Evolutionary conservation across 1,284 basidiomycete species (phyloP).

Genomic region (Trichosporon faecale): DNA sequence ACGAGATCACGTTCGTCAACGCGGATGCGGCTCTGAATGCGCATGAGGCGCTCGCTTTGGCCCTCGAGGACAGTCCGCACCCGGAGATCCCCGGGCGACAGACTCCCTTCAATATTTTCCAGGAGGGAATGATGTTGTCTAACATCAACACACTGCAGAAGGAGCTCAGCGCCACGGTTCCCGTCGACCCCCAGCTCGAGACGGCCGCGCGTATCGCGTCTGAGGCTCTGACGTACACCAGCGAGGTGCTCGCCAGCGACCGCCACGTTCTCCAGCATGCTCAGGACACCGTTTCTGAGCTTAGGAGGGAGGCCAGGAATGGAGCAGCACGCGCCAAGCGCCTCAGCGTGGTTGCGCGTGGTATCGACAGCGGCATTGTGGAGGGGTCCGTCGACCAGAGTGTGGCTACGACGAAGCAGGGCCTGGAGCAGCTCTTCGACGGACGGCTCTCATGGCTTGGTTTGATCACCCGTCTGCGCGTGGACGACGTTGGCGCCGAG

Average conservation of each 20-base stretch:
- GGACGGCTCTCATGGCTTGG: constrained; percentile 64
- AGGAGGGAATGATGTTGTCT: constrained; percentile 39
- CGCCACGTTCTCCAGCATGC: constrained; percentile 27
- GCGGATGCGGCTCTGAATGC: constrained; percentile 38
- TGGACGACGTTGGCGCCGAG: constrained; percentile 67
- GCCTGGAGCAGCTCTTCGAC: constrained; percentile 59
- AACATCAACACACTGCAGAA: constrained; percentile 38
- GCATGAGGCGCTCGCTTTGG: constrained; percentile 34
- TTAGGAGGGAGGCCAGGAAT: constrained; percentile 24
- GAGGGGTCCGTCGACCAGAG: constrained; percentile 57
- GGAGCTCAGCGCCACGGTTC: constrained; percentile 16
- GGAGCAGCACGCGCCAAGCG: constrained; percentile 35
- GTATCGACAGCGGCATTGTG: constrained; percentile 49
- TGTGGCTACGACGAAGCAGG: constrained; percentile 55
- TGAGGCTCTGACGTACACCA: constrained; percentile 31
- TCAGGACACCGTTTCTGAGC: constrained; percentile 23
- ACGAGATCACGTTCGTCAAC: constrained; percentile 33
- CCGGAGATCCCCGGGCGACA: constrained; percentile 10
- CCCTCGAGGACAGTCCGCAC: constrained; percentile 17
- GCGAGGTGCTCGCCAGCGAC: constrained; percentile 29
- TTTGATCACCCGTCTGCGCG: constrained; percentile 58
- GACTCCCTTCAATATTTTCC: constrained; percentile 39
- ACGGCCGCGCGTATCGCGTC: constrained; percentile 28
- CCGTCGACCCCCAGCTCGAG: constrained; percentile 23
- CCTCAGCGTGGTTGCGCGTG: constrained; percentile 34